Percentiles rank a stretch among this genome's conserved stretches.
phyloP scores from a whole-genome alignment of 1,139 yeast species.

The Debaryomyces sp. region DNA sequence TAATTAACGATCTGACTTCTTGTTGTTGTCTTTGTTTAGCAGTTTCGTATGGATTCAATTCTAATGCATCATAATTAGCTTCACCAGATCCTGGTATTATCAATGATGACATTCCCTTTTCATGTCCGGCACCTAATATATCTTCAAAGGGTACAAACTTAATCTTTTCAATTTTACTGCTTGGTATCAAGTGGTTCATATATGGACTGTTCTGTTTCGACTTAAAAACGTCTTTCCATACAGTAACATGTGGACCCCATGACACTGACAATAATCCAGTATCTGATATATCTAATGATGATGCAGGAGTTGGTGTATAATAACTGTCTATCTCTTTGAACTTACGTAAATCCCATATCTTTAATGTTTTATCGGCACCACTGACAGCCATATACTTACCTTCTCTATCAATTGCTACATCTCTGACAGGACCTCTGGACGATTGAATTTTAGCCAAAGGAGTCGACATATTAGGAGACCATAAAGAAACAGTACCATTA shows the following conservation, averaged over 20 bases:
- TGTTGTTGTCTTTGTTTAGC: conserved; percentile 92
- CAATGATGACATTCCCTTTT: conserved; percentile 72
- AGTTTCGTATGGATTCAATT: conserved; percentile 89
- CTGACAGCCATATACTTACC: conserved; percentile 95
- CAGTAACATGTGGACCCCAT: conserved; percentile 93
- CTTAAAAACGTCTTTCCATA: conserved; percentile 76
- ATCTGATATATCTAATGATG: conserved; percentile 79
- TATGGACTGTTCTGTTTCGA: conserved; percentile 74
- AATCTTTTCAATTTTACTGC: conserved; percentile 67
- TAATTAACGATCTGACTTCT: conserved; percentile 83
- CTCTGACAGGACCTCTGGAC: conserved; percentile 85
- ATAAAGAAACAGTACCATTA: conserved; percentile 88
- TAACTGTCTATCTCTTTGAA: conserved; percentile 76
- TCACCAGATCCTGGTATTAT: conserved; percentile 98
- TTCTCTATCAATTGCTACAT: conserved; percentile 85
- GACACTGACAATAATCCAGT: conserved; percentile 84
- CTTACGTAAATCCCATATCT: conserved; percentile 92
- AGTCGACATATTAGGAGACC: conserved; percentile 90
- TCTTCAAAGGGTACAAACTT: conserved; percentile 95
- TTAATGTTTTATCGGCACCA: conserved; percentile 82
- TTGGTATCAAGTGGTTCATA: conserved; percentile 86
- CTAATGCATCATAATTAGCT: conserved; percentile 95
- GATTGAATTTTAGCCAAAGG: conserved; percentile 84
- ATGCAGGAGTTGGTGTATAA: conserved; percentile 84
- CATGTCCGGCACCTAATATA: conserved; percentile 87